Percentiles rank a stretch among this genome's conserved stretches.
Conservation (phyloP, 345 rosid species). For the Corymbia maculata region DNA sequence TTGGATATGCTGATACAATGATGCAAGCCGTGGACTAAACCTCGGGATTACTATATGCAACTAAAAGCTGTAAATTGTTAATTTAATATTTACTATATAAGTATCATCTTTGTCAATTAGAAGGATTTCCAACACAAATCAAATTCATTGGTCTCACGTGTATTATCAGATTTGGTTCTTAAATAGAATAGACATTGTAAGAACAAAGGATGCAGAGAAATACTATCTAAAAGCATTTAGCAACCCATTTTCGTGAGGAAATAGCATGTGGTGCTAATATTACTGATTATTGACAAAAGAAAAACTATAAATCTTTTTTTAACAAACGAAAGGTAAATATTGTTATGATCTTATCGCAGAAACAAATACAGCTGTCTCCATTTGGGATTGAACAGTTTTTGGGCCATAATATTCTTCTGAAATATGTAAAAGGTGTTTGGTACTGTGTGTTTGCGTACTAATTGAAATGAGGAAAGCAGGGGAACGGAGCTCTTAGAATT, state of each 20-base stretch:
- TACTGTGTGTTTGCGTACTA: background rate
- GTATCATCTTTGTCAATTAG: too few relatives aligned
- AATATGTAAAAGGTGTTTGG: background rate
- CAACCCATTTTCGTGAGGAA: background rate
- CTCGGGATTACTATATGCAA: background rate
- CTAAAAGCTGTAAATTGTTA: background rate
- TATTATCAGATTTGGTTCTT: background rate
- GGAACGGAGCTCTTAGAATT: too few relatives aligned
- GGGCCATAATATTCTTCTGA: background rate
- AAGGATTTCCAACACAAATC: background rate
- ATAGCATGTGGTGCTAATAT: background rate
- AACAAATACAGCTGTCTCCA: background rate
- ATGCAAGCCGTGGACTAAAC: background rate
- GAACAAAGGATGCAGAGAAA: background rate
- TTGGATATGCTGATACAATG: background rate
- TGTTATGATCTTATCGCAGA: background rate
- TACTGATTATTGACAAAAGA: background rate
- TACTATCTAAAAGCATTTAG: background rate
- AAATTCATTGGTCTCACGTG: background rate
- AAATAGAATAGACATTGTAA: background rate
- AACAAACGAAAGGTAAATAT: background rate
- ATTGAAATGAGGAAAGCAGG: background rate
- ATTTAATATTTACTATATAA: background rate
- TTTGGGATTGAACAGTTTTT: background rate
- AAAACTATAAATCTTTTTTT: background rate